Percentiles rank a stretch among this genome's conserved stretches.
phyloP scores from a whole-genome alignment of 495 filamentous ascomycete genomes.

The Podospora conica region DNA sequence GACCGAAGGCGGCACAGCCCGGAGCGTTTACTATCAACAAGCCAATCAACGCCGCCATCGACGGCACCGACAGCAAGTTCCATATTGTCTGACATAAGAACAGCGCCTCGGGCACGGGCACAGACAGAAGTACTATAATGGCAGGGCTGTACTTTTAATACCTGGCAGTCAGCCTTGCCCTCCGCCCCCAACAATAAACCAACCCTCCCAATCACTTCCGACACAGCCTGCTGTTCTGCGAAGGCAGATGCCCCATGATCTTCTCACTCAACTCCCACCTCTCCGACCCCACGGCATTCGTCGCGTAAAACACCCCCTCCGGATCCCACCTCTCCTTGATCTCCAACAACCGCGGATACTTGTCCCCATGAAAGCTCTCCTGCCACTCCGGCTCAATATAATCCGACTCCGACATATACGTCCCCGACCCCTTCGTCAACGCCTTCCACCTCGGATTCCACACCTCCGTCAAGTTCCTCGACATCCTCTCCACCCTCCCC shows the following conservation, averaged over 20 bases:
- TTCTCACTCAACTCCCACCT: slow-evolving; percentile 31
- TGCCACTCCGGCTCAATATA: slow-evolving; percentile 53
- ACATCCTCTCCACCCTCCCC: neutral
- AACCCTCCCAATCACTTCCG: neutral
- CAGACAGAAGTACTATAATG: no score
- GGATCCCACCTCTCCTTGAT: slow-evolving; percentile 52
- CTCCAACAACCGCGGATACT: slow-evolving; percentile 43
- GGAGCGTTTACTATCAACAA: no score
- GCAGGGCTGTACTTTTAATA: no score
- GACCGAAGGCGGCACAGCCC: no score
- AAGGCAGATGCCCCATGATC: slow-evolving; percentile 6
- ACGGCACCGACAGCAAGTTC: no score
- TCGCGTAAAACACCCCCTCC: slow-evolving; percentile 46
- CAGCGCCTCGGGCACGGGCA: no score
- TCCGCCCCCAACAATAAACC: neutral
- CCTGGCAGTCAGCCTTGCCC: no score
- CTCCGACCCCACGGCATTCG: slow-evolving; percentile 49
- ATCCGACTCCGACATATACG: slow-evolving; percentile 47
- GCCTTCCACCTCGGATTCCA: slow-evolving; percentile 7
- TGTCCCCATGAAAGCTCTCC: slow-evolving; percentile 49
- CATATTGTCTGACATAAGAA: no score
- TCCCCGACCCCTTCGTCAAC: slow-evolving; percentile 31
- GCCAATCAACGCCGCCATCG: no score
- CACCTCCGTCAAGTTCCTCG: slow-evolving; percentile 9
- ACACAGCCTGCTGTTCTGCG: slow-evolving; percentile 31